A percentile compares a stretch with the other conserved stretches of the same genome.
These are phyloP conservation scores for Eutrema japonicum DNA, from an alignment of 345 rosid genomes.

Conservation along the genomic window DNA sequence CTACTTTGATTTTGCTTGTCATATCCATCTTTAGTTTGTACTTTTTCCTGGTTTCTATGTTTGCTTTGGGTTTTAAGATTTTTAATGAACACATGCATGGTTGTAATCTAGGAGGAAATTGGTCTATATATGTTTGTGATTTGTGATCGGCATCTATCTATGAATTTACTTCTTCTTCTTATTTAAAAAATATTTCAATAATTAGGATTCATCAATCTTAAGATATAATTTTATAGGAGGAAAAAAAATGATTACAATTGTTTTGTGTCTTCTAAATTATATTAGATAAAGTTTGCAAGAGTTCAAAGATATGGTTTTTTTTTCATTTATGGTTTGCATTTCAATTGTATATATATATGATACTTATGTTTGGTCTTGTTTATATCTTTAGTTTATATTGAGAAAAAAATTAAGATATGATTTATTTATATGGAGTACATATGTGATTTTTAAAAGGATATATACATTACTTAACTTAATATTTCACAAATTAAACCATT, in stretches of 20 bases:
- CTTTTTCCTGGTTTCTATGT: not conserved
- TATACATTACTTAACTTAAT: constrained; percentile 1
- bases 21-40: not conserved
- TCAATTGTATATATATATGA: not conserved
- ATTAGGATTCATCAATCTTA: not conserved
- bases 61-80: not conserved
- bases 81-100: constrained; percentile 11
- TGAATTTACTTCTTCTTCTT: not conserved
- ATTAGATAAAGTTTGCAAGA: not conserved
- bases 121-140: not conserved
- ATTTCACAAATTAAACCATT: not conserved
- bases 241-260: not conserved
- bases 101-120: constrained; percentile 16
- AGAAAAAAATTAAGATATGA: not conserved
- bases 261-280: not conserved
- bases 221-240: not conserved
- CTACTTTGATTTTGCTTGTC: constrained; percentile 17
- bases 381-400: constrained; percentile 3
- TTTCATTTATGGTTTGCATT: not conserved
- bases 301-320: not conserved
- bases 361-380: not conserved
- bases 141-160: constrained; percentile 4
- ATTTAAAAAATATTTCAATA: not conserved
- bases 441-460: not conserved
- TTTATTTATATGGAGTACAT: not conserved